A percentile compares a stretch with the other conserved stretches of the same genome.
These are phyloP conservation scores for Massariosphaeria phaeospora DNA, from an alignment of 495 filamentous ascomycete species.

Conservation along the genomic window DNA sequence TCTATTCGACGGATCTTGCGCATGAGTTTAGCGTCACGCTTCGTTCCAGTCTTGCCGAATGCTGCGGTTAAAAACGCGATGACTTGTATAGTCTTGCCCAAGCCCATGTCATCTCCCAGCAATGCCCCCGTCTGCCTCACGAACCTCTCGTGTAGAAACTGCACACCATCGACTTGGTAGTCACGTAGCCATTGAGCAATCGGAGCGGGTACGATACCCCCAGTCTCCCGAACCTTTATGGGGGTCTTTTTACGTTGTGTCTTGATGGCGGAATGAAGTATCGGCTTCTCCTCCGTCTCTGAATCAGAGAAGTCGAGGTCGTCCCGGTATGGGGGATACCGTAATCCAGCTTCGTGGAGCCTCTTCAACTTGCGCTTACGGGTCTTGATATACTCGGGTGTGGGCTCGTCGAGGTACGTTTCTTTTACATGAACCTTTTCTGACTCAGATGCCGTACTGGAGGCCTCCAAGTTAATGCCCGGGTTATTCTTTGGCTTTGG, in stretches of 20 bases:
- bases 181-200: constrained; percentile 89
- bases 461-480: background rate
- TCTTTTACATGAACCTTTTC: constrained; percentile 41
- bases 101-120: constrained; percentile 92
- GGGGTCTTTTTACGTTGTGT: constrained; percentile 63
- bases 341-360: constrained; percentile 63
- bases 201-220: constrained; percentile 80
- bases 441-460: constrained; percentile 27
- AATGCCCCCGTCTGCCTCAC: constrained; percentile 90
- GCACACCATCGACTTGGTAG: constrained; percentile 83
- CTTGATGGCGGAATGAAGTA: constrained; percentile 54
- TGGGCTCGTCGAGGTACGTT: constrained; percentile 47
- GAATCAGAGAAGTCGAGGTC: constrained; percentile 86
- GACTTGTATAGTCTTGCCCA: constrained; percentile 96
- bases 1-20: constrained; percentile 68
- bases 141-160: constrained; percentile 83
- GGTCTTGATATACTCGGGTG: constrained; percentile 55
- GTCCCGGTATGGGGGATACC: constrained; percentile 73
- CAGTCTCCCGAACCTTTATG: constrained; percentile 64
- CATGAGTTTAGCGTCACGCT: constrained; percentile 85
- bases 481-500: constrained; percentile 1
- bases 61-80: constrained; percentile 89
- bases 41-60: constrained; percentile 92
- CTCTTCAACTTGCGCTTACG: constrained; percentile 52
- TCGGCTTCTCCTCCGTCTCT: constrained; percentile 59